Base-by-base conservation (phyloP, 164 flowering plant genomes). In the Taxillus chinensis region DNA sequence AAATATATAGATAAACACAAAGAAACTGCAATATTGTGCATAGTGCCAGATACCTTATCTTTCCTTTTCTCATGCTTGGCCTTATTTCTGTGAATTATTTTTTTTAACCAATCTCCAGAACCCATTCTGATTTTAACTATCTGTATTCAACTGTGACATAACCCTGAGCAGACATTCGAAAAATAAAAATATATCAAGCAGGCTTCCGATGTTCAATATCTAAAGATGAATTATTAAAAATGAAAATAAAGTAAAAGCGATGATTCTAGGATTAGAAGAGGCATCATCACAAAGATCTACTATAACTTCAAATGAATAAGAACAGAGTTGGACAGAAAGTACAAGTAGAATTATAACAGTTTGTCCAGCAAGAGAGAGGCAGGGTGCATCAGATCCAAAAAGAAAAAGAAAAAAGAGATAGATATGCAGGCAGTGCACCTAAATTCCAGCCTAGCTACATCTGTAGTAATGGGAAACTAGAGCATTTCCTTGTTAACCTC, bases 21-120 rank as follows among this genome's bases (percentile, higher is more conserved):
- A 11, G 10, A 9, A 4, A 40, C 5, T 17, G 1, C 40, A 14
- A 62, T 62, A 43, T 43, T 62, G 59, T 50, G 67, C 37, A 39
- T 2, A 55, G 39, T 8, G 59, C 6, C 41, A 15, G 41, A 13
- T 78, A 88, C 92, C 92, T 83, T 78, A 89, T 90, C 73, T 62
- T 79, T 85, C 45, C 78, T 65, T 60, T 64, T 73, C 12, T 71
- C 70, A 27, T 64, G 71, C 72, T 89, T 92, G 45, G 51, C 71
- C 77, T 80, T 92, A 82, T 85, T 89, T 53, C 64, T 66, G 67
- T 74, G 67, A 64, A 85, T 77, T 71, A 87, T 73, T 52, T 82
- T 67, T 83, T 84, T 92, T 60, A 89, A 79, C 92, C 96, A 86
- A 65, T 74, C 72, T 52, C 90, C 88, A 61, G 95, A 89, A 67